Evolutionary conservation across 495 filamentous ascomycete genomes (phyloP), one percentile per base, ranked within the genome.

Genomic region (Tuber magnatum): DNA sequence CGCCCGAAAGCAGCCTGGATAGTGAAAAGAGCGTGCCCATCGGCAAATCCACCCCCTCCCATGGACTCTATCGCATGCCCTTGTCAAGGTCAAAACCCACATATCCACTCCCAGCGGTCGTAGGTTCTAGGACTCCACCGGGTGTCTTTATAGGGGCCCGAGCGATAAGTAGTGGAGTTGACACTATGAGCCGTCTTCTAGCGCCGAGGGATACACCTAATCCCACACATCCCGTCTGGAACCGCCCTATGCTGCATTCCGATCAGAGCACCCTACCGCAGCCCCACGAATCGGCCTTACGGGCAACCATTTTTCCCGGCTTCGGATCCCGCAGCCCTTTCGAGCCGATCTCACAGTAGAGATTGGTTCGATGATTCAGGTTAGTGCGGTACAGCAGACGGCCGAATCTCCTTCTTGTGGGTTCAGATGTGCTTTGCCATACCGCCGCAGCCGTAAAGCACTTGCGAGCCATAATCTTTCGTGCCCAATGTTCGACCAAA

Each of bases 191-290:
- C 10, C 5, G 24, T 7, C 39, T n/a, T 38, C 38, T 48, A 6
- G n/a, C 43, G 12, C 48, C 48, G 40, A 32, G 38, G 42, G 38
- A n/a, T 56, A 41, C 38, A 3, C 48, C 24, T 10, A 28, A 38
- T 22, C 68, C 28, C 4, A 38, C 35, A 24, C 68, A 70, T 35
- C 68, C 68, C 6, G 18, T 70, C 7, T 38, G 68, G 40, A 70
- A 35, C 22, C 3, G 35, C 3, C 3, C 35, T 20, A 20, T 6
- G 22, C n/a, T 3, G 40, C 35, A 0, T 6, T 35, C 43, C 4
- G 1, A 1, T 8, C 42, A 1, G 3, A 43, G 10, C 42, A n/a
- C 7, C 39, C 39, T 40, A 40, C 39, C 39, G 7, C 39, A 86
- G 39, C 39, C 39, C 39, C 39, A 7, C 39, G 39, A 40, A 40